These are phyloP conservation scores for Cryptococcus floricola DNA, from an alignment of 1,284 basidiomycete species.

Conservation along the genomic window DNA sequence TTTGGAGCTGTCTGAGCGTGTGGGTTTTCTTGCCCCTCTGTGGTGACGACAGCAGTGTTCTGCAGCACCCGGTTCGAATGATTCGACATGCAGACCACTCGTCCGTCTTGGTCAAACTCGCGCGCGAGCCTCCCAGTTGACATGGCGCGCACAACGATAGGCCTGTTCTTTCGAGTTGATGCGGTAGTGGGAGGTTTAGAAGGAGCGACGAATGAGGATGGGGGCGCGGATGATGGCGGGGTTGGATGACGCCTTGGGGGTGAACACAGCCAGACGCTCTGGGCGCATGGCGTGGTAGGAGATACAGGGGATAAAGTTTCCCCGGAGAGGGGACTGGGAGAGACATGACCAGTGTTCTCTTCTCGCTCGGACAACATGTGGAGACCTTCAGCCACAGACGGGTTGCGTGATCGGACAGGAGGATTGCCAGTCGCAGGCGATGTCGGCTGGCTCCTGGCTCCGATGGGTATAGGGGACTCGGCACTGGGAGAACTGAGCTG, in stretches of 20 bases:
- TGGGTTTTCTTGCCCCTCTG: too few relatives aligned
- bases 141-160: slow-evolving; percentile 15
- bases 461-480: neutral
- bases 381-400: slow-evolving; percentile 6
- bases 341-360: slow-evolving; percentile 2
- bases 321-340: neutral
- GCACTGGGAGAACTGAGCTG: neutral
- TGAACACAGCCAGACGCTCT: neutral
- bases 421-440: slow-evolving; percentile 2
- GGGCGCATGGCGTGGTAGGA: neutral
- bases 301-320: neutral
- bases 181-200: neutral
- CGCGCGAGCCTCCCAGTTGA: slow-evolving; percentile 19
- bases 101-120: slow-evolving; percentile 19
- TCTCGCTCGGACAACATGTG: slow-evolving; percentile 5
- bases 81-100: slow-evolving; percentile 13
- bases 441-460: neutral
- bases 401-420: slow-evolving; percentile 2
- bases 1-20: too few relatives aligned
- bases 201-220: neutral
- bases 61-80: slow-evolving; percentile 21
- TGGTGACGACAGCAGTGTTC: neutral
- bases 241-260: neutral
- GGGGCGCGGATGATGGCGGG: neutral
- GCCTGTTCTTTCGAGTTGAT: slow-evolving; percentile 1